Evolutionary conservation across 2,329 filamentous ascomycete genomes (phyloP).

Genomic region (Sclerotinia subarctica): DNA sequence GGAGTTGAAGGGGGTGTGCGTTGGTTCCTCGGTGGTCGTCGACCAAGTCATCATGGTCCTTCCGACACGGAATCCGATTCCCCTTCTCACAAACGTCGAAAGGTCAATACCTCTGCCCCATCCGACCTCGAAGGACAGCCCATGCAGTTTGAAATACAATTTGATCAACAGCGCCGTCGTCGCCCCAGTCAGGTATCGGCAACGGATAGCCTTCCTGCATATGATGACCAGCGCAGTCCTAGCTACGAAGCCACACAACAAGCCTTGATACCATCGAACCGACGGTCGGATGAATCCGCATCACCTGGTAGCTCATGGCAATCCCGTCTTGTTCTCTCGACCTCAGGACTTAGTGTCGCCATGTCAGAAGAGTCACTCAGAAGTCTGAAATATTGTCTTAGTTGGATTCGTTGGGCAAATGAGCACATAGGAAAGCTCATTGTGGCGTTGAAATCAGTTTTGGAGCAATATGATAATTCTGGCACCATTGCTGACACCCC

Average conservation of each 20-base stretch:
- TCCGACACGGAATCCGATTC: conserved; percentile 48
- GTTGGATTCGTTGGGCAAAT: conserved; percentile 78
- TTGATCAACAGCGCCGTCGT: conserved; percentile 36
- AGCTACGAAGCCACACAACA: conserved; percentile 63
- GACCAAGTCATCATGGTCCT: conserved; percentile 34
- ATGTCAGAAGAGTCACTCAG: conserved; percentile 86
- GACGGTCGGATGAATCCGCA: conserved; percentile 31
- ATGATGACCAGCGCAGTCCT: conserved; percentile 74
- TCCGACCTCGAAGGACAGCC: conserved; percentile 34
- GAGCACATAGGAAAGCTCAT: conserved; percentile 75
- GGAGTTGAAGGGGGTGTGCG: conserved; percentile 84
- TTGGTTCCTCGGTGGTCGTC: conserved; percentile 68
- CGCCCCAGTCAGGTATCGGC: conserved; percentile 42
- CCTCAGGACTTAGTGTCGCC: conserved; percentile 83
- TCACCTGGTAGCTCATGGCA: conserved; percentile 58
- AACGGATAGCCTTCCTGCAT: conserved; percentile 75
- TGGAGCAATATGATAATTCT: conserved; percentile 73
- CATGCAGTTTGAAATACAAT: conserved; percentile 31
- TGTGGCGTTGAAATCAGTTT: conserved; percentile 65
- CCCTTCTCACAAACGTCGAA: conserved; percentile 57
- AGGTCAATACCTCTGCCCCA: conserved; percentile 46
- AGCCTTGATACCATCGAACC: conserved; percentile 37
- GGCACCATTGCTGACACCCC: conserved; percentile 30
- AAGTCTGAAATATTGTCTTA: conserved; percentile 80
- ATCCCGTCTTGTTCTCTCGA: conserved; percentile 81